Percentiles rank a stretch among this genome's conserved stretches.
phyloP scores from a whole-genome alignment of 768 basidiomycete species.

The Hydnum rufescens region DNA sequence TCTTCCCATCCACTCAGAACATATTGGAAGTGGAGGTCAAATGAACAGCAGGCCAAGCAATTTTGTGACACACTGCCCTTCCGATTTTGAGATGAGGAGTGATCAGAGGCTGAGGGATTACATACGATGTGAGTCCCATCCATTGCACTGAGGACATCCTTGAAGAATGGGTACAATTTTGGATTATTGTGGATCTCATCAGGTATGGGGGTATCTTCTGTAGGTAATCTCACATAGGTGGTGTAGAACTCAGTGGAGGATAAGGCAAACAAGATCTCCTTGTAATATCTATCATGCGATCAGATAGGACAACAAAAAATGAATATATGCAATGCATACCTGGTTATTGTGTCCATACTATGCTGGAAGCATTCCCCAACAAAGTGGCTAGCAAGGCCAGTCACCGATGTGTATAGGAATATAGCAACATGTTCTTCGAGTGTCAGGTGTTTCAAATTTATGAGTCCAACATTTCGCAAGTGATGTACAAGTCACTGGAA shows the following conservation, averaged over 20 bases:
- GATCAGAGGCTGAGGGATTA: constrained; percentile 9
- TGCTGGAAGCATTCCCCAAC: too few species aligned
- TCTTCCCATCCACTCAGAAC: constrained; percentile 25
- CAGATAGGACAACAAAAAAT: too few species aligned
- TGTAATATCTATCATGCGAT: neutral
- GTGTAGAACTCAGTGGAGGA: neutral
- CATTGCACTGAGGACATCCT: constrained; percentile 18
- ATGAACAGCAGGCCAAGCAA: constrained; percentile 19
- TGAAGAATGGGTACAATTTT: constrained; percentile 21
- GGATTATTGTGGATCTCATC: constrained; percentile 16
- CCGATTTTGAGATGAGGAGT: constrained; percentile 8
- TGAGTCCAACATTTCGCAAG: too few species aligned
- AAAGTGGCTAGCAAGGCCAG: too few species aligned
- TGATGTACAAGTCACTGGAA: too few species aligned
- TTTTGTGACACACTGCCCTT: constrained; percentile 22
- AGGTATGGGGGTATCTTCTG: neutral
- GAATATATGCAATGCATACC: too few species aligned
- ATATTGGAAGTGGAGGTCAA: constrained; percentile 21
- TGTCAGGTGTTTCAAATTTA: too few species aligned
- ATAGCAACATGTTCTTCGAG: too few species aligned
- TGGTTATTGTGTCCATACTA: too few species aligned
- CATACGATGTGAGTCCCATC: constrained; percentile 17
- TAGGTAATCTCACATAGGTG: neutral
- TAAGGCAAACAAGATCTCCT: neutral
- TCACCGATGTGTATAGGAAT: too few species aligned